Evolutionary conservation across 768 basidiomycete genomes (phyloP), one percentile per base, ranked within the genome.

Genomic region (Tremella mesenterica): DNA sequence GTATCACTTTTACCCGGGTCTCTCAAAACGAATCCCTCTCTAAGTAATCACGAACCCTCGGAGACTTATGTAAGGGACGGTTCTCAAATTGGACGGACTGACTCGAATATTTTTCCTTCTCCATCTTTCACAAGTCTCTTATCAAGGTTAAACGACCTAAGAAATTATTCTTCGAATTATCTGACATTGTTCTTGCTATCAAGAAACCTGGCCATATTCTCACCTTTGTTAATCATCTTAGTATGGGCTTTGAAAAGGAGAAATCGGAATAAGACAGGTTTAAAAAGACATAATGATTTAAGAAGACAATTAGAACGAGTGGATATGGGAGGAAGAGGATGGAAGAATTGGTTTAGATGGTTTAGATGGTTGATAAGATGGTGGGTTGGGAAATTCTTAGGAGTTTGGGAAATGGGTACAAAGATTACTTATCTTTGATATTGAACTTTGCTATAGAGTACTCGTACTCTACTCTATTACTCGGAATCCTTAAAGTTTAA

Each of bases 401-500:
- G 68, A 10, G 55, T 70, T 4, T 70, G 65, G 68, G 56, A 54
- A 30, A 43, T 70, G 44, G 68, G 60, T 1, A 70, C 65, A 2
- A 67, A 65, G 8, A 66, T 70, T 23, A 70, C 68, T 1, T 70
- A 61, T 43, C 14, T 61, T 4, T 58, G 31, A 44, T n/a, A n/a
- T n/a, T n/a, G n/a, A n/a, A n/a, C n/a, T n/a, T n/a, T n/a, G n/a
- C n/a, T n/a, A n/a, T n/a, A n/a, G n/a, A n/a, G n/a, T n/a, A n/a
- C n/a, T n/a, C n/a, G n/a, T n/a, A n/a, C n/a, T n/a, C n/a, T n/a
- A n/a, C n/a, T n/a, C n/a, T n/a, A n/a, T n/a, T n/a, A n/a, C n/a
- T n/a, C n/a, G n/a, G n/a, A n/a, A n/a, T n/a, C n/a, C n/a, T n/a
- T n/a, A n/a, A n/a, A n/a, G n/a, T n/a, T n/a, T n/a, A n/a, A n/a